Evolutionary conservation across 2,329 filamentous ascomycete genomes (phyloP), one percentile per base, ranked within the genome.

Genomic region (Malbranchea zuffiana): DNA sequence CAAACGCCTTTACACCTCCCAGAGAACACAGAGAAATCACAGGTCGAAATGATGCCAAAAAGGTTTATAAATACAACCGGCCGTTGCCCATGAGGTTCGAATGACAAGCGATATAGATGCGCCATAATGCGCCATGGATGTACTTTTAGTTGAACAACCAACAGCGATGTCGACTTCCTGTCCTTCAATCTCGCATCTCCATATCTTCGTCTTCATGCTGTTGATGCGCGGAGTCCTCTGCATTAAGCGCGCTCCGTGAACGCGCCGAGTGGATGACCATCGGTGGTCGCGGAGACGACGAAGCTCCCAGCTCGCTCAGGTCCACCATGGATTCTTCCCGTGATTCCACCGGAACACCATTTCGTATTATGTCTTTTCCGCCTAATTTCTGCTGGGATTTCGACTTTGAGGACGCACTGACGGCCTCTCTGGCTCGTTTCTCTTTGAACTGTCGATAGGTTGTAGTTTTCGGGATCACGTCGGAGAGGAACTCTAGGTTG

Each of bases 401-500:
- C 44, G 60, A 56, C 35, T 55, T 47, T n/a, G 44, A 50, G 26
- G 43, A 48, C 31, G 52, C 52, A 16, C 47, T 50, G 15, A 46
- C 42, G 12, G 50, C 48, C 33, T 63, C 59, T 41, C 56, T 60
- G 6, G 58, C 60, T 13, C 38, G 21, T 19, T 44, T 74, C 51
- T 77, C 77, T 64, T 86, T 88, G 62, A 82, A 74, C 48, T 82
- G 74, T 55, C 82, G 83, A 65, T 78, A 92, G 11, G 83, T 78
- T 4, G 79, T 74, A 1, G 87, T 95, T 56, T 81, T 82, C 40
- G 90, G 90, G 24, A 95, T 82, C 17, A 93, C 75, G 60, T 98
- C 90, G 44, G 82, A 72, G 10, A 98, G 74, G 55, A 98, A 98
- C 59, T 98, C 87, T 35, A 98, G 79, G 57, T 92, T 92, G 60